Evolutionary conservation across 164 flowering plant species (phyloP).

Genomic region (Echeveria elegans): DNA sequence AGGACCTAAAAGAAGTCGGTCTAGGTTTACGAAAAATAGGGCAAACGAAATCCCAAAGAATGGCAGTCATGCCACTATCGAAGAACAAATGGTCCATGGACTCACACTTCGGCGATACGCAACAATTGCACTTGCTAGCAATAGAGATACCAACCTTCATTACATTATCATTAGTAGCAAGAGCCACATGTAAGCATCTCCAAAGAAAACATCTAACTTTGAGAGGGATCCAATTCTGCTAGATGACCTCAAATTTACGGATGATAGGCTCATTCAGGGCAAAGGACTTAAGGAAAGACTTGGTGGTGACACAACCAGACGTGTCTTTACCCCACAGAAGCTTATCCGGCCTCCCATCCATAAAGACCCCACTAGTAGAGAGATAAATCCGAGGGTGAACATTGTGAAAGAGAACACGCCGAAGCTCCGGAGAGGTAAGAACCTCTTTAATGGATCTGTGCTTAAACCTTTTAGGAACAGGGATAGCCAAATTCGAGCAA

Average conservation of each 20-base stretch:
- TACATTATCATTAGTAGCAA: background rate
- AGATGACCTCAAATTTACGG: too few species aligned
- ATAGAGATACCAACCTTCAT: background rate
- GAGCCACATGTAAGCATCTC: background rate
- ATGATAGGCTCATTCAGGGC: background rate
- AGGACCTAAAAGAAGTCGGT: background rate
- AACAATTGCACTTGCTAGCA: background rate
- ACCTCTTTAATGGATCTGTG: background rate
- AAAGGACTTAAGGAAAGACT: background rate
- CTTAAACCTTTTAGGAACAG: background rate
- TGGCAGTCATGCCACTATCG: background rate
- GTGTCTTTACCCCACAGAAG: background rate
- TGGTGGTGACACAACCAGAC: background rate
- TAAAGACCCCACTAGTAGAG: background rate
- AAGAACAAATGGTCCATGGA: background rate
- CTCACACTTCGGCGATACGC: background rate
- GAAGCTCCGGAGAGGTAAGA: background rate
- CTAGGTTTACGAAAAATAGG: background rate
- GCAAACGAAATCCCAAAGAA: background rate
- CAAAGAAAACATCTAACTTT: background rate
- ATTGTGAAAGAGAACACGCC: background rate
- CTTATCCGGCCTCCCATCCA: background rate
- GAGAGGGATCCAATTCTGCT: background rate
- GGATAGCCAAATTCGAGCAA: background rate
- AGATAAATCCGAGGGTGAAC: background rate